Evolutionary conservation across 2,329 filamentous ascomycete species (phyloP), one percentile per base, ranked within the genome.

Genomic region (Amauroascus niger): DNA sequence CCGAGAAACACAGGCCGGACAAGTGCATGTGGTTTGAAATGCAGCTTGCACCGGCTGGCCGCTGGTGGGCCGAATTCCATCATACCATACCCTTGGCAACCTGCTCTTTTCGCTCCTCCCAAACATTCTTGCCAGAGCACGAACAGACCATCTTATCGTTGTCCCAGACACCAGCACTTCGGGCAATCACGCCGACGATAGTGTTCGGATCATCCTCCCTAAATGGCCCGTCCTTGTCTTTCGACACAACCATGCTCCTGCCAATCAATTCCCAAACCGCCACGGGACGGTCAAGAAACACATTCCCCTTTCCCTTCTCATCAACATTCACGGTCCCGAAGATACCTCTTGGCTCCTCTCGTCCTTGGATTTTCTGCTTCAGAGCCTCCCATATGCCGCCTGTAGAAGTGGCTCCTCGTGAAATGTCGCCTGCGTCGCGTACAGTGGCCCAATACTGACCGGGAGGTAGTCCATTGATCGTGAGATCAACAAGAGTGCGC

Each of bases 101-200:
- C 73, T 95, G 88, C 64, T 96, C 90, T 71, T 84, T 84, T 62
- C 93, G 82, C 76, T 98, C 93, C 71, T 98, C 87, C 93, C 93
- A 98, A 9, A 98, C 81, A 54, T 90, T 97, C 81, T 97, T 97
- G 3, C 93, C 93, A 35, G 89, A 95, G 71, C 93, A 98, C 46
- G 89, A 95, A 69, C 93, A 98, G 5, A 98, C 91, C 44, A 87
- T 95, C 79, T 97, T 98, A 68, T 96, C 88, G 64, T 98, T 95
- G 69, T 96, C 91, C 93, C 93, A 98, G 57, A 95, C 86, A n/a
- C 93, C 93, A 14, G 93, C 91, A 69, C 90, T 96, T 66, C 93
- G 79, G 47, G 93, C 93, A 71, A 98, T 88, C 49, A 98, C 90
- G 7, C 93, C 93, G 1, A 95, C 87, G 49, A 96, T 75, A 18